Evolutionary conservation across 108 stramenopile species (phyloP).

Genomic region (Aurantiochytrium sp.): DNA sequence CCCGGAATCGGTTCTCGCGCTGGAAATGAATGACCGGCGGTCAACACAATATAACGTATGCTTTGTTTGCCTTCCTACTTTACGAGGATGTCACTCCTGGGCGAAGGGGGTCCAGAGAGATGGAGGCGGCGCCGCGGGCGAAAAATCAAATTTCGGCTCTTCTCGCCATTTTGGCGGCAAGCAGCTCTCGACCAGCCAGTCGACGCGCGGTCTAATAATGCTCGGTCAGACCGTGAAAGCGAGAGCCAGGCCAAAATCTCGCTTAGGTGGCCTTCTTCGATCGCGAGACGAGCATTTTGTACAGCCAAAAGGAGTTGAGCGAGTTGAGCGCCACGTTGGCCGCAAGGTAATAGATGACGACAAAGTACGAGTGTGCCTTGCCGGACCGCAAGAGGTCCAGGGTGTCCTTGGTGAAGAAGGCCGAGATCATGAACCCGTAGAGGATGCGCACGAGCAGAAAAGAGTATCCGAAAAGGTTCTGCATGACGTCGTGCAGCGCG

Average conservation of each 20-base stretch:
- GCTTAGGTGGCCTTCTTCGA: background rate
- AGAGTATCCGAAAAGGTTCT: background rate
- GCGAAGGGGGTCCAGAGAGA: too few relatives aligned
- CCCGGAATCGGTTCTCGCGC: background rate
- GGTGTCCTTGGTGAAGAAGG: background rate
- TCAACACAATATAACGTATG: too few relatives aligned
- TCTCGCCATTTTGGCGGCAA: too few relatives aligned
- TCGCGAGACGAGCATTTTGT: background rate
- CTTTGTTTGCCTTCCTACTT: too few relatives aligned
- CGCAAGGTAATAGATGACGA: background rate
- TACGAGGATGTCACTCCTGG: too few relatives aligned
- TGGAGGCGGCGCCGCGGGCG: too few relatives aligned
- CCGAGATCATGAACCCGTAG: background rate
- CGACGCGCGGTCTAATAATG: too few relatives aligned
- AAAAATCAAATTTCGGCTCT: too few relatives aligned
- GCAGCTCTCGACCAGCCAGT: too few relatives aligned
- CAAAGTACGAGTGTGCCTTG: background rate
- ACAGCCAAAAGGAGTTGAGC: conserved; percentile 10
- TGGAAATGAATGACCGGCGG: background rate
- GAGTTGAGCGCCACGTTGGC: background rate
- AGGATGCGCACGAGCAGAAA: conserved; percentile 14
- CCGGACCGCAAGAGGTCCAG: background rate
- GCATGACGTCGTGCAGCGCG: background rate
- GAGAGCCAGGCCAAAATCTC: too few relatives aligned
- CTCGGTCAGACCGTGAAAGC: too few relatives aligned